Evolutionary conservation across 164 flowering plant species (phyloP).

Genomic region (Buxus sempervirens): DNA sequence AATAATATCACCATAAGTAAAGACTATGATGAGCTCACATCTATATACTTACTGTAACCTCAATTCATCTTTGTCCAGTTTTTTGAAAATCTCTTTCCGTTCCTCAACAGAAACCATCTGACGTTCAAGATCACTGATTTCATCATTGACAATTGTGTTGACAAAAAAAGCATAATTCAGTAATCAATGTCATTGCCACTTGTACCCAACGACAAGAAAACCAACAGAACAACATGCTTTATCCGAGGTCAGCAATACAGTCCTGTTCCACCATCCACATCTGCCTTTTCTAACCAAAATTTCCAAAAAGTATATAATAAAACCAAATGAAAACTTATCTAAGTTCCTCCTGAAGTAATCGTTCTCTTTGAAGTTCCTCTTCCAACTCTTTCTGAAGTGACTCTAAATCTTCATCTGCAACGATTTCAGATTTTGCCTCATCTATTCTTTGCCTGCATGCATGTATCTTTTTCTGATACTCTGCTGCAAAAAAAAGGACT

Average conservation of each 20-base stretch:
- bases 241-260: too few relatives aligned
- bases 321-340: slow-evolving; percentile 54
- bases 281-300: not conserved
- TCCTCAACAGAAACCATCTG: slow-evolving; percentile 49
- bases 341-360: slow-evolving; percentile 47
- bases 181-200: slow-evolving; percentile 8
- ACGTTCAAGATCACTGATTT: slow-evolving; percentile 50
- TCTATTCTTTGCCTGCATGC: slow-evolving; percentile 54
- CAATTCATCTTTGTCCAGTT: slow-evolving; percentile 40
- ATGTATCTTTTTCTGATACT: slow-evolving; percentile 49
- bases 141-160: slow-evolving; percentile 43
- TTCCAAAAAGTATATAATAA: not conserved
- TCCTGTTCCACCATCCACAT: too few relatives aligned
- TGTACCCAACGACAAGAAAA: not conserved
- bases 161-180: slow-evolving; percentile 13
- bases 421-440: slow-evolving; percentile 43
- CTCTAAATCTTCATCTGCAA: slow-evolving; percentile 49
- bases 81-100: slow-evolving; percentile 32
- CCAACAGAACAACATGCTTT: too few relatives aligned
- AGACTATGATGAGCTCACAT: not conserved
- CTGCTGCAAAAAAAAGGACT: slow-evolving; percentile 31
- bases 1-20: not conserved
- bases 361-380: slow-evolving; percentile 45
- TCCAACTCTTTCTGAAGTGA: slow-evolving; percentile 49
- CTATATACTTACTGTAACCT: slow-evolving; percentile 50